Conservation (phyloP, 2,329 filamentous ascomycete genomes). For the Sporothrix brasiliensis region DNA sequence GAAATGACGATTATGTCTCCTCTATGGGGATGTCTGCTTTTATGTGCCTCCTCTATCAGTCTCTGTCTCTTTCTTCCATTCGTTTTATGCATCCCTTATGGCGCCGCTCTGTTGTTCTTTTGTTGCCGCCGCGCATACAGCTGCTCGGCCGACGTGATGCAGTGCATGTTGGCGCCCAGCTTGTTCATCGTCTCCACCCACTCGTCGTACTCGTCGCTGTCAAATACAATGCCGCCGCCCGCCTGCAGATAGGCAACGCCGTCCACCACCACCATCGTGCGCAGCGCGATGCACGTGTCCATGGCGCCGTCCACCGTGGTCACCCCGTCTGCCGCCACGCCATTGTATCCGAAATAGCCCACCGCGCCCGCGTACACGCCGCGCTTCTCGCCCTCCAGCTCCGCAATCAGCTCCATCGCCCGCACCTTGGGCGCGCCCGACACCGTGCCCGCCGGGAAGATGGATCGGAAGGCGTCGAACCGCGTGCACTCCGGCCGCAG, state of each 20-base stretch:
- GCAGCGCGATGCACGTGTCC: slow-evolving; percentile 80
- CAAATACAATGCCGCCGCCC: slow-evolving; percentile 91
- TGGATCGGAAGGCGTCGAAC: slow-evolving; percentile 93
- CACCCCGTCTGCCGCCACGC: slow-evolving; percentile 63
- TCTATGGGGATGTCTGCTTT: slow-evolving; percentile 18
- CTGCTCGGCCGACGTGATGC: slow-evolving; percentile 81
- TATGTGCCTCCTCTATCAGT: neutral
- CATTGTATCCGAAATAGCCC: slow-evolving; percentile 91
- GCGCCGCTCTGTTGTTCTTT: slow-evolving; percentile 1
- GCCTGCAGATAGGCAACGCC: slow-evolving; percentile 88
- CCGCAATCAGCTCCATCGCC: slow-evolving; percentile 96
- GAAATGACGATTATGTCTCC: slow-evolving; percentile 4
- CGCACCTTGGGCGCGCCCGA: slow-evolving; percentile 93
- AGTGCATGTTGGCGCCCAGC: slow-evolving; percentile 83
- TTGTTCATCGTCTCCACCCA: slow-evolving; percentile 97
- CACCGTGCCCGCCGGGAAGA: slow-evolving; percentile 96
- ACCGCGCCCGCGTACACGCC: slow-evolving; percentile 95
- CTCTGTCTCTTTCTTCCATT: neutral
- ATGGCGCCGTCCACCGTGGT: slow-evolving; percentile 76
- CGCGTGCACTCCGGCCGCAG: slow-evolving; percentile 79
- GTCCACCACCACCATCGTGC: slow-evolving; percentile 94
- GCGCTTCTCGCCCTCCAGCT: slow-evolving; percentile 90
- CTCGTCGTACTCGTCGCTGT: slow-evolving; percentile 87
- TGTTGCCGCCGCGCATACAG: slow-evolving; percentile 50
- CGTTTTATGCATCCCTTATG: neutral